These are phyloP conservation scores for Fraxinus paxiana DNA, from an alignment of 305 asterid species.

Conservation along the genomic window DNA sequence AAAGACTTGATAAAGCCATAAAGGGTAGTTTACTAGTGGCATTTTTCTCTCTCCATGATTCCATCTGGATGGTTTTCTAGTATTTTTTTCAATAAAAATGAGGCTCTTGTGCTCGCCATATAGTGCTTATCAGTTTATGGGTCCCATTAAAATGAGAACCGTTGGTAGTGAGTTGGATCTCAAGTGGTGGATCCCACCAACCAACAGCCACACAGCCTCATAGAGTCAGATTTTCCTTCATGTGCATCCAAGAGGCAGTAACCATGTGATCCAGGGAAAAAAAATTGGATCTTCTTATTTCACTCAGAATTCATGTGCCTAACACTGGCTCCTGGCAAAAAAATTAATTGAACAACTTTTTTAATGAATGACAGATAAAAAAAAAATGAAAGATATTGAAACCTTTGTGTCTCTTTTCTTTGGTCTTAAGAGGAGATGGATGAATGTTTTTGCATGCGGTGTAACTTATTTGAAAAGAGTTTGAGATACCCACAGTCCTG, in stretches of 20 bases:
- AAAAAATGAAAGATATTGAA: background rate
- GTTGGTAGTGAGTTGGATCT: slow-evolving; percentile 40
- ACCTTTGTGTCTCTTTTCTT: background rate
- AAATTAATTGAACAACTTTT: background rate
- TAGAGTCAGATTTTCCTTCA: background rate
- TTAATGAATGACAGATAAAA: background rate
- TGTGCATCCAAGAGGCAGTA: slow-evolving; percentile 4
- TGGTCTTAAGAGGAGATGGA: background rate
- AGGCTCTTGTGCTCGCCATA: slow-evolving; percentile 16
- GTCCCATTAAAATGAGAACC: slow-evolving; percentile 45
- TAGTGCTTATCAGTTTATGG: slow-evolving; percentile 18
- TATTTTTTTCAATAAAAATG: slow-evolving; percentile 21
- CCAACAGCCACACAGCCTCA: background rate
- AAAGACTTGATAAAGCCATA: background rate
- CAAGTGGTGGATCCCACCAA: slow-evolving; percentile 34
- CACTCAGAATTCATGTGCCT: slow-evolving; percentile 17
- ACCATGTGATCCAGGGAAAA: slow-evolving; percentile 22
- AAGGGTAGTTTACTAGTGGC: background rate
- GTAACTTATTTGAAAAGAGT: background rate
- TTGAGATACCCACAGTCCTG: background rate
- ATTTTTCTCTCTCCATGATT: slow-evolving; percentile 1
- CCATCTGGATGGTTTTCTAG: slow-evolving; percentile 25
- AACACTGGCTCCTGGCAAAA: background rate
- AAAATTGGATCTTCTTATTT: slow-evolving; percentile 23
- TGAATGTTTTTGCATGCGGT: background rate